Base-by-base conservation (phyloP, 2,329 filamentous ascomycete genomes). In the Beauveria bassiana region DNA sequence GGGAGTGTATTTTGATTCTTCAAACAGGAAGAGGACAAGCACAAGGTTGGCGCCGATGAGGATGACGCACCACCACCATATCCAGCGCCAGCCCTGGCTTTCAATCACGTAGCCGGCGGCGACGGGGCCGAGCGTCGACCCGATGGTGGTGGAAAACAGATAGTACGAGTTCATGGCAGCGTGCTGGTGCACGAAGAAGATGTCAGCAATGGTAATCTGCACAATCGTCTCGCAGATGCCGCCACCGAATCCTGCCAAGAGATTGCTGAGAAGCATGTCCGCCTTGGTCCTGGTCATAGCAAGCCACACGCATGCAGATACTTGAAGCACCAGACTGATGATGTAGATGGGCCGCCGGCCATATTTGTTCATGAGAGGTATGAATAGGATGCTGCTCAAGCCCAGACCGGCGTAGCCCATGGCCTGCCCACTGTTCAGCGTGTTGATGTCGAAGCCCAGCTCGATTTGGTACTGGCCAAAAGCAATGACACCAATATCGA, bases 151-250 rank as follows among this genome's bases (percentile, higher is more conserved):
- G 10, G 20, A 26, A 6, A 59, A 50, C 20, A 66, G 31, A 62
- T 79, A 83, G 12, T 79, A 71, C 0, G 69, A 71, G 63, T 81
- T 83, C 75, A 79, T 78, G 2, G 71, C 66, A 1, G 76, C 78
- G 24, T 76, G 72, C 59, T 81, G 70, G 56, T 81, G 78, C 4
- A 80, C 72, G 62, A 81, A 81, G 67, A 77, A 81, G 49, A 81
- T 59, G 64, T 81, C 78, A 12, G 74, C 73, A 12, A 80, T 73
- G 0, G 78, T 80, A 68, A 80, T 76, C 60, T 79, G 77, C 0
- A 79, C 74, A 28, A 80, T 68, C 0, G 71, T 70, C 65, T 81
- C 78, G 31, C 69, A 70, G 0, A 79, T 61, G 6, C 77, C 75
- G 3, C 79, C 79, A 3, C 74, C 67, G 22, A 79, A 69, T 42